Evolutionary conservation across 768 basidiomycete species (phyloP).

Genomic region (Psilocybe cubensis): DNA sequence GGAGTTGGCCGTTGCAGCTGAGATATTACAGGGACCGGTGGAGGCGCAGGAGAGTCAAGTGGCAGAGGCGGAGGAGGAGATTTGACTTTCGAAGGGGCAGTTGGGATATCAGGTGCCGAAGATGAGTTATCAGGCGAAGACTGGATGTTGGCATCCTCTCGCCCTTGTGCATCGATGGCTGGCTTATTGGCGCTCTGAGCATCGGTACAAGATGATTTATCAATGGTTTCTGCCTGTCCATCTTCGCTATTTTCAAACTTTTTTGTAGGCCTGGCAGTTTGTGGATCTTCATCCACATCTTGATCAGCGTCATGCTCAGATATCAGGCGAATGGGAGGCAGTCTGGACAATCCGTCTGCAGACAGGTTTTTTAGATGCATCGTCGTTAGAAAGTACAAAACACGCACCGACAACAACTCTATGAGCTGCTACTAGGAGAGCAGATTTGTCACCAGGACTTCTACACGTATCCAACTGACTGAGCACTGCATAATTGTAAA

Average conservation of each 20-base stretch:
- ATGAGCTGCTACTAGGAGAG: conserved; percentile 82
- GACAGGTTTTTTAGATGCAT: not conserved
- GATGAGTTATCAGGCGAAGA: not conserved
- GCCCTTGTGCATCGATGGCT: not conserved
- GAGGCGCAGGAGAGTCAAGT: conserved; percentile 12
- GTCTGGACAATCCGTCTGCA: conserved; percentile 70
- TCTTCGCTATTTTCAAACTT: not conserved
- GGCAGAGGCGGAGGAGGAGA: conserved; percentile 17
- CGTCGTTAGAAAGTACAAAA: not conserved
- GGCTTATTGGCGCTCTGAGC: not conserved
- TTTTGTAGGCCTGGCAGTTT: conserved; percentile 23
- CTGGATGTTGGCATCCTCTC: no score
- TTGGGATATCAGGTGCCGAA: not conserved
- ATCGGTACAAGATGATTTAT: not conserved
- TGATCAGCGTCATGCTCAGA: conserved; percentile 45
- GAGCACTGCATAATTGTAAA: conserved; percentile 27
- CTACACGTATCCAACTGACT: conserved; percentile 42
- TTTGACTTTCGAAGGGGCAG: conserved; percentile 15
- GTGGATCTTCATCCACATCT: conserved; percentile 24
- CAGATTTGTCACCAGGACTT: conserved; percentile 79
- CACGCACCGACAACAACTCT: conserved; percentile 78
- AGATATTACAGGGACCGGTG: conserved; percentile 9
- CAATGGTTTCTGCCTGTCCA: not conserved
- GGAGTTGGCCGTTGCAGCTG: conserved; percentile 18
- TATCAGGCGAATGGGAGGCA: conserved; percentile 77